A percentile compares a stretch with the other conserved stretches of the same genome.
Conservation (phyloP, 2,329 filamentous ascomycete genomes). For the Sphaerostilbella broomeana region DNA sequence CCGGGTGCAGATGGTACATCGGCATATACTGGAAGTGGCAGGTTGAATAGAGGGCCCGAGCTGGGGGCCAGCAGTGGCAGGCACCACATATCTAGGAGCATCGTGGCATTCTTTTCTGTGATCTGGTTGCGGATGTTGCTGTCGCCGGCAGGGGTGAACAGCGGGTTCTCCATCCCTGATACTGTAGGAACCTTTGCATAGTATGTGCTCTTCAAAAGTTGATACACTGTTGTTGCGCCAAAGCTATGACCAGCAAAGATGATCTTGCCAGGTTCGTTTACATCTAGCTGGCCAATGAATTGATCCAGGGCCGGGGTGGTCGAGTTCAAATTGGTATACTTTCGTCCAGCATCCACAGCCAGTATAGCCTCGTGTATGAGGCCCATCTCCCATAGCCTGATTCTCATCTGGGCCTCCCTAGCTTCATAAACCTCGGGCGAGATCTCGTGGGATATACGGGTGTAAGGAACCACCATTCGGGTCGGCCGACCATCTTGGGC, state of each 20-base stretch:
- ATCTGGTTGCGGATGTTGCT: conserved; percentile 59
- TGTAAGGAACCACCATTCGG: conserved; percentile 39
- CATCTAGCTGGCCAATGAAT: conserved; percentile 56
- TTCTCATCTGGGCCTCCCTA: conserved; percentile 65
- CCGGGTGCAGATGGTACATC: conserved; percentile 43
- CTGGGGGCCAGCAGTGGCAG: conserved; percentile 60
- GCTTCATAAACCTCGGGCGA: conserved; percentile 58
- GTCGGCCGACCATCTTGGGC: conserved; percentile 33
- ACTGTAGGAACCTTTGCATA: conserved; percentile 49
- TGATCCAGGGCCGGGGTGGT: conserved; percentile 45
- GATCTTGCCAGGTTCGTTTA: conserved; percentile 65
- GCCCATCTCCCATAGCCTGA: conserved; percentile 73
- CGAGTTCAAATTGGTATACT: conserved; percentile 47
- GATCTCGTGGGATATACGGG: conserved; percentile 54
- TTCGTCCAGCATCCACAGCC: conserved; percentile 53
- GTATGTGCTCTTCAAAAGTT: conserved; percentile 74
- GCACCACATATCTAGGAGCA: conserved; percentile 77
- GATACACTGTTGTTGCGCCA: conserved; percentile 65
- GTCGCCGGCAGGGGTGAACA: conserved; percentile 52
- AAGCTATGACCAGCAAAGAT: conserved; percentile 78
- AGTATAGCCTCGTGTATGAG: conserved; percentile 62
- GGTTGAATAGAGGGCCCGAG: conserved; percentile 58
- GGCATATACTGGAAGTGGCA: conserved; percentile 66
- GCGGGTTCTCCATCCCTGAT: conserved; percentile 43
- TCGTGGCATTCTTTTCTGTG: conserved; percentile 56